phyloP scores from a whole-genome alignment of 352 stramenopile genomes.

The Blastocystis sp. region DNA sequence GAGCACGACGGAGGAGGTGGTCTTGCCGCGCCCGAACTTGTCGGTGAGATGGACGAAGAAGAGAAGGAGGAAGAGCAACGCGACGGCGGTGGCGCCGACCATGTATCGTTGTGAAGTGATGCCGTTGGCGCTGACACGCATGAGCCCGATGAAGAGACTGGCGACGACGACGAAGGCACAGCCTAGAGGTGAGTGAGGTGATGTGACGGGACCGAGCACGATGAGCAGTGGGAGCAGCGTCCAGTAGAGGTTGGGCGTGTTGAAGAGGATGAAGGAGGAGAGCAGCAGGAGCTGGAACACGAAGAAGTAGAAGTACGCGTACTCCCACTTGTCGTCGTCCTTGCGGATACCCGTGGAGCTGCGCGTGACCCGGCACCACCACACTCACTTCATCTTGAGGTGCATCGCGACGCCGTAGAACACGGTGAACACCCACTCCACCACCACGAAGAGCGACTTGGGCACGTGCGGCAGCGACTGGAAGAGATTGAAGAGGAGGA shows the following conservation, averaged over 20 bases:
- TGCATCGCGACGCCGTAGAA: neutral
- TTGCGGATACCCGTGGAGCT: neutral
- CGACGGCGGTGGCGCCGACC: neutral
- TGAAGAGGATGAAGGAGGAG: neutral
- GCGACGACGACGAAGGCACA: neutral
- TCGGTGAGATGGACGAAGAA: conserved; percentile 63
- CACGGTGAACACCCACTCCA: conserved; percentile 5
- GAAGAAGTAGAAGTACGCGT: neutral
- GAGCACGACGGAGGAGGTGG: neutral
- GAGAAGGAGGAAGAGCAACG: conserved; percentile 37
- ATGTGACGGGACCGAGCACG: neutral
- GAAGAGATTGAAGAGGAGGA: conserved; percentile 5
- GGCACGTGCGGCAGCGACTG: neutral
- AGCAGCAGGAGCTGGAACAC: conserved; percentile 1
- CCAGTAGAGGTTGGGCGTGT: neutral
- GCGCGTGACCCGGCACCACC: neutral
- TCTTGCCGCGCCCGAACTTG: conserved; percentile 11
- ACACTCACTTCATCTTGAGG: neutral
- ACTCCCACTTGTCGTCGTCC: conserved; percentile 14
- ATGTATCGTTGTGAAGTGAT: neutral
- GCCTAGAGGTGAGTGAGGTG: neutral
- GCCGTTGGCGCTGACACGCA: conserved; percentile 5
- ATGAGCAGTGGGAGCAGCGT: conserved; percentile 4
- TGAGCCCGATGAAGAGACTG: conserved; percentile 1
- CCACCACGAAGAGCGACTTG: neutral